Percentiles rank a stretch among this genome's conserved stretches.
These are phyloP conservation scores for Penicillium coffeae DNA, from an alignment of 495 filamentous ascomycete genomes.

Conservation along the genomic window DNA sequence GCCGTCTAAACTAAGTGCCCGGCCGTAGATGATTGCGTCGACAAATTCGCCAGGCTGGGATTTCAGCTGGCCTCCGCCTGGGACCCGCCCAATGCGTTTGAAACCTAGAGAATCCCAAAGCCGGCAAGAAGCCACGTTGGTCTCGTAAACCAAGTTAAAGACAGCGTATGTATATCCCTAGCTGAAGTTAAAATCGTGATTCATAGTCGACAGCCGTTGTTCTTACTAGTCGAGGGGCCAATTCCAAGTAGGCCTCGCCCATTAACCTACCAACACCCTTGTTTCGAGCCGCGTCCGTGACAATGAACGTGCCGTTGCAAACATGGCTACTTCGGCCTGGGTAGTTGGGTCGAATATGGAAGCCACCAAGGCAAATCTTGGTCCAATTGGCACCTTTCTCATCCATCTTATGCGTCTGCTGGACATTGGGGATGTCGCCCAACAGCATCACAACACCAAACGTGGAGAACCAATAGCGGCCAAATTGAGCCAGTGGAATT, in stretches of 20 bases:
- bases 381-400: slow-evolving; percentile 68
- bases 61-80: slow-evolving; percentile 79
- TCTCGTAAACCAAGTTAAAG: slow-evolving; percentile 98
- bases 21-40: slow-evolving; percentile 95
- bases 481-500: slow-evolving; percentile 71
- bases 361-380: slow-evolving; percentile 83
- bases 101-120: slow-evolving; percentile 99
- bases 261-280: slow-evolving; percentile 87
- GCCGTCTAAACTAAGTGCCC: slow-evolving; percentile 71
- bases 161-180: slow-evolving; percentile 92
- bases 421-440: slow-evolving; percentile 66
- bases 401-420: slow-evolving; percentile 56
- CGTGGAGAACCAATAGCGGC: slow-evolving; percentile 91
- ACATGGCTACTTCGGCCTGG: slow-evolving; percentile 93
- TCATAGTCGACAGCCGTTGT: not conserved
- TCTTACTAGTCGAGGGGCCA: slow-evolving; percentile 80
- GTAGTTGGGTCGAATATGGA: slow-evolving; percentile 97
- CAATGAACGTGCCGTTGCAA: slow-evolving; percentile 93
- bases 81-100: slow-evolving; percentile 90
- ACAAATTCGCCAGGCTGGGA: slow-evolving; percentile 76
- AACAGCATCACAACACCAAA: slow-evolving; percentile 93
- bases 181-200: not conserved
- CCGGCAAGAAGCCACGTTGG: slow-evolving; percentile 87
- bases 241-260: slow-evolving; percentile 92
- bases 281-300: slow-evolving; percentile 85